Base-by-base conservation (phyloP, 345 rosid genomes). In the Punica granatum region DNA sequence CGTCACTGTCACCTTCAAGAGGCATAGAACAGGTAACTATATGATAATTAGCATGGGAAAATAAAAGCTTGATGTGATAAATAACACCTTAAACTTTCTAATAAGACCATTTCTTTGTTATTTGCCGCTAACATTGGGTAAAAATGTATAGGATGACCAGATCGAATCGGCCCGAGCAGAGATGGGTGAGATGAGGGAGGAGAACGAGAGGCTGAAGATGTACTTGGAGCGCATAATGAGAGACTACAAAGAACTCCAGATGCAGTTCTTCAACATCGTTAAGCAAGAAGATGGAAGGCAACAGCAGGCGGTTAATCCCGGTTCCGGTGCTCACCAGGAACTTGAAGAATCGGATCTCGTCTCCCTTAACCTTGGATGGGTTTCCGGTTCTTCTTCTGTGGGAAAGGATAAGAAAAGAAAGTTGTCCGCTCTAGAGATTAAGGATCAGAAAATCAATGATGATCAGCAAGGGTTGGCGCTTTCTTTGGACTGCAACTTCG, bases 111-210 rank as follows among this genome's bases (percentile, higher is more conserved):
- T n/a, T n/a, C n/a, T n/a, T n/a, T n/a, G n/a, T n/a, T n/a, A n/a
- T n/a, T n/a, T n/a, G n/a, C n/a, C n/a, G n/a, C n/a, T n/a, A n/a
- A n/a, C n/a, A n/a, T 43, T 19, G 63, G 6, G 28, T n/a, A 32
- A 25, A 6, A 25, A 9, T 18, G 36, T 67, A 16, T 37, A 80
- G 87, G 81, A 78, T 72, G 80, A 72, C 60, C 71, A 67, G 75
- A 80, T 90, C 69, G 91, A 85, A 64, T 79, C 83, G 21, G 74
- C 86, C 14, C 81, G 83, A 77, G 85, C 84, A 3, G 86, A 90
- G 78, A 84, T 90, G 85, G 90, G 81, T 12, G 92, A 80, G 63
- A 90, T 80, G 42, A 83, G 76, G 74, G 89, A 90, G 75, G 97
- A 90, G 78, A 92, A 92, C 39, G 73, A 83, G 70, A 88, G 88